Evolutionary conservation across 106 monocot genomes (phyloP), one percentile per base, ranked within the genome.

Genomic region (Triglochin maritima): DNA sequence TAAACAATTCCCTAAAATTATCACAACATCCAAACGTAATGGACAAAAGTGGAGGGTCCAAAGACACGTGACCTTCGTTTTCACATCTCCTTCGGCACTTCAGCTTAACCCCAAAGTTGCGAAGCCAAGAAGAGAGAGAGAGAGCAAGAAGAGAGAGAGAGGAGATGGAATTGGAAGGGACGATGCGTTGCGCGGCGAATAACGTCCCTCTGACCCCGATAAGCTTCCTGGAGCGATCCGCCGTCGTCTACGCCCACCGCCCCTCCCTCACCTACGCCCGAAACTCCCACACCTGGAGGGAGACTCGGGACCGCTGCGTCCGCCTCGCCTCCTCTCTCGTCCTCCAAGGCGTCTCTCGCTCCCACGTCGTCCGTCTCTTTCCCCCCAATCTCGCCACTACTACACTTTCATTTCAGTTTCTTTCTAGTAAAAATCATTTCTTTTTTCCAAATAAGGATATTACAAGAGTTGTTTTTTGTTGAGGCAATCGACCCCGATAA

Each of bases 181-280:
- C 76, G 45, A 44, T 76, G 47, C 68, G 62, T 6, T 76, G 68
- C 69, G 46, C 76, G 6, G 62, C 69, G 3, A 76, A 76, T 54
- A 69, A 69, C 46, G 69, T 68, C n/a, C 76, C 76, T 1, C 47
- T 76, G 60, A 50, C 69, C 17, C 76, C 76, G 44, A 76, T 76
- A 60, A 76, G 60, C 41, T 76, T 76, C 76, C 76, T 76, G 60
- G 61, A 76, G 62, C 68, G 76, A 2, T 48, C 76, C 3, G 76
- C 76, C 3, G 47, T 63, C 11, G 76, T 76, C 3, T 76, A 76
- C 46, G 53, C 53, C 60, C 69, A 69, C n/a, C 76, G 54, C 2
- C 12, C 60, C 4, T 15, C 76, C 14, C 54, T 69, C 44, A 50
- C 69, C 49, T 60, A 76, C 56, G 61, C 69, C 55, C 3, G 62